Conservation (phyloP, 306 rosid species). For the Gillenia trifoliata region DNA sequence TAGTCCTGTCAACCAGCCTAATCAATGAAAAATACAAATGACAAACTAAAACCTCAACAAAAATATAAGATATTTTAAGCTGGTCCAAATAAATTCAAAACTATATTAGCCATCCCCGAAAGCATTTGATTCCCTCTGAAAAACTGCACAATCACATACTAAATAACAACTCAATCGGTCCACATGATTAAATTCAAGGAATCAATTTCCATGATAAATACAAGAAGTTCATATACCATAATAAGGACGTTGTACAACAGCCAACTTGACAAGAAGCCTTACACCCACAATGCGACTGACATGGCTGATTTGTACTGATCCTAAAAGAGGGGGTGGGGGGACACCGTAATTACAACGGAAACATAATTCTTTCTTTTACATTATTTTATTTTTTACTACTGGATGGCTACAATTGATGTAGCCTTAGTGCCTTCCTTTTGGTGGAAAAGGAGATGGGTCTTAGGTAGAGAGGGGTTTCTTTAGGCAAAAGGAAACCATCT, state of each 20-base stretch:
- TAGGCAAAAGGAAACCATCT: no score
- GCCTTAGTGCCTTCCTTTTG: not conserved
- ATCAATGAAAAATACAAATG: conserved; percentile 64
- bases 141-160: not conserved
- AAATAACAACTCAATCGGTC: not conserved
- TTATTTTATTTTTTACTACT: not conserved
- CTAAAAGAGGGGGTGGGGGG: no score
- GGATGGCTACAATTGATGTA: not conserved
- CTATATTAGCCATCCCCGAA: not conserved
- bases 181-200: not conserved
- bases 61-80: conserved; percentile 28
- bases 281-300: not conserved
- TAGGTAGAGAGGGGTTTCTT: no score
- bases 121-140: conserved; percentile 1
- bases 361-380: not conserved
- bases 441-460: no score
- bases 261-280: not conserved
- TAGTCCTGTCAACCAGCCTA: conserved; percentile 94
- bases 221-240: not conserved
- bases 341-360: not conserved
- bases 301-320: not conserved
- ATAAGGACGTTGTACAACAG: not conserved
- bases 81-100: conserved; percentile 7
- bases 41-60: conserved; percentile 49
- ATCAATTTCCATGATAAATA: not conserved